These are phyloP conservation scores for Podospora pseudopauciseta DNA, from an alignment of 495 filamentous ascomycete genomes.

Conservation along the genomic window DNA sequence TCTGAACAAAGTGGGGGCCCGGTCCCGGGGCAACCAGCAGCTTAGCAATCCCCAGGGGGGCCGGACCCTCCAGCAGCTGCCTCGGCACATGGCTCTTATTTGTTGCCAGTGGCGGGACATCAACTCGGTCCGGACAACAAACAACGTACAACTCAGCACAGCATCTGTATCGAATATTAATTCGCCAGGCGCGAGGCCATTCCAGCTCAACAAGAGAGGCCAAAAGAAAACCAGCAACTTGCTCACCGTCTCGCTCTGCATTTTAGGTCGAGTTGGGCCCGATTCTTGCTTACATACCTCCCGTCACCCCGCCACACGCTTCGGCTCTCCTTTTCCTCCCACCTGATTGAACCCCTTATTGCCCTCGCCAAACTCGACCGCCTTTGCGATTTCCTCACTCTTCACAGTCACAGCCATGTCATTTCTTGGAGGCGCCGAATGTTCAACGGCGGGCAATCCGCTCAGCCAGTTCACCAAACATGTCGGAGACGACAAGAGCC, in stretches of 20 bases:
- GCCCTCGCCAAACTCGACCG: neutral
- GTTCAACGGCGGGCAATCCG: slow-evolving; percentile 93
- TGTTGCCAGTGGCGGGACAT: neutral
- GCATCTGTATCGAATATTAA: neutral
- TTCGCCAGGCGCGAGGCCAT: neutral
- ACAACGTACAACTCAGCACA: neutral
- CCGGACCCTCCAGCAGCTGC: neutral
- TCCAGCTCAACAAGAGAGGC: neutral
- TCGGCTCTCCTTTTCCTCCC: neutral
- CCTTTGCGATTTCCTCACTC: neutral
- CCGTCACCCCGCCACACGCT: neutral
- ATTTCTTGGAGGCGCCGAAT: slow-evolving; percentile 92
- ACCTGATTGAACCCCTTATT: neutral
- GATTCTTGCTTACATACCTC: neutral
- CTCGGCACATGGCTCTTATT: neutral
- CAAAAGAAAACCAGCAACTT: neutral
- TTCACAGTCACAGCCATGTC: slow-evolving; percentile 58
- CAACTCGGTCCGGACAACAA: neutral
- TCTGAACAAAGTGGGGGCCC: neutral
- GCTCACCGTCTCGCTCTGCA: neutral
- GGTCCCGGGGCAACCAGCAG: neutral
- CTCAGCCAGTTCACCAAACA: slow-evolving; percentile 96
- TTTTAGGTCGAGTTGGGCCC: neutral
- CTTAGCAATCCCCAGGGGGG: neutral
- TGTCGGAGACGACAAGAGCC: slow-evolving; percentile 87